Evolutionary conservation across 2,329 filamentous ascomycete species (phyloP).

Genomic region (Cladophialophora immunda): DNA sequence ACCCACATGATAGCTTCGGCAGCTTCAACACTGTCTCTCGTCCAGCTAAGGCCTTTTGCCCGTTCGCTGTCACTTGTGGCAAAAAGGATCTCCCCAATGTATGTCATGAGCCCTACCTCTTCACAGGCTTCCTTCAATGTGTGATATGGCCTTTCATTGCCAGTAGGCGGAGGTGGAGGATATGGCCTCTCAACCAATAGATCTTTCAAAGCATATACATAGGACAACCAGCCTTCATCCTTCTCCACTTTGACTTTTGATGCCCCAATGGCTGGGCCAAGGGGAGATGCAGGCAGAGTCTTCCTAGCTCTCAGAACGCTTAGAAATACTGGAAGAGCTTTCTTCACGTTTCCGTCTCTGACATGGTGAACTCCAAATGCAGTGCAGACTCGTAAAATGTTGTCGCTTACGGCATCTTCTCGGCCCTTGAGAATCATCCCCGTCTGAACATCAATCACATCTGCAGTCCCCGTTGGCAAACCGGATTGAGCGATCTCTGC

Average conservation of each 20-base stretch:
- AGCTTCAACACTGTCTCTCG: constrained; percentile 82
- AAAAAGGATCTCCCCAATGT: constrained; percentile 94
- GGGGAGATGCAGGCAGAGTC: constrained; percentile 57
- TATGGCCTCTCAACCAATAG: constrained; percentile 67
- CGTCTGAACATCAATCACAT: constrained; percentile 68
- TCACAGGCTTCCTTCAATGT: constrained; percentile 75
- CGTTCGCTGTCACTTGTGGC: constrained; percentile 64
- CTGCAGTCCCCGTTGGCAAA: constrained; percentile 46
- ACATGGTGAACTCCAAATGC: constrained; percentile 82
- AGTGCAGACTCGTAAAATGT: constrained; percentile 78
- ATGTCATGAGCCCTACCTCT: constrained; percentile 84
- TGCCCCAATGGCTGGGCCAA: constrained; percentile 34
- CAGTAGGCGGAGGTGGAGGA: constrained; percentile 74
- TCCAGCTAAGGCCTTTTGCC: constrained; percentile 85
- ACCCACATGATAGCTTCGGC: constrained; percentile 73
- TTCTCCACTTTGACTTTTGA: constrained; percentile 40
- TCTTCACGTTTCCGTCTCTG: constrained; percentile 68
- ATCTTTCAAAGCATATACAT: constrained; percentile 46
- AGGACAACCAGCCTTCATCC: constrained; percentile 27
- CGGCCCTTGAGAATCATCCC: constrained; percentile 70
- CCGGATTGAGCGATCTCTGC: constrained; percentile 75
- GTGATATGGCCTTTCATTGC: constrained; percentile 72
- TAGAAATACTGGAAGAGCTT: constrained; percentile 83
- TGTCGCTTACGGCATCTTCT: constrained; percentile 68
- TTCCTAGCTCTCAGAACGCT: constrained; percentile 83